These are phyloP conservation scores for Epicoccum sorghinum DNA, from an alignment of 2,329 filamentous ascomycete species.

Conservation along the genomic window DNA sequence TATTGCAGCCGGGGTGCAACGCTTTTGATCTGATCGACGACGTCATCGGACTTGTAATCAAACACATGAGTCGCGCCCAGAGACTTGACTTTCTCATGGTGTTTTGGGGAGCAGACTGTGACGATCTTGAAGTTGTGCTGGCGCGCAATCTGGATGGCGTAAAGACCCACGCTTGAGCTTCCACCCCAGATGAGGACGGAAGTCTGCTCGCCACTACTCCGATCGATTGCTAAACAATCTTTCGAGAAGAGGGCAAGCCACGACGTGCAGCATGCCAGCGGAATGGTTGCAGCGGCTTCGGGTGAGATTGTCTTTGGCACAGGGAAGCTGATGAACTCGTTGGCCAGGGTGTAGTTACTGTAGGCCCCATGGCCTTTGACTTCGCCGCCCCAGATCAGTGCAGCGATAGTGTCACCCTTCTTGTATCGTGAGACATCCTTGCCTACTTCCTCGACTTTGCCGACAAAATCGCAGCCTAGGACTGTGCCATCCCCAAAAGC, in stretches of 20 bases:
- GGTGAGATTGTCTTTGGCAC: slow-evolving; percentile 40
- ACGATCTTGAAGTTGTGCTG: slow-evolving; percentile 16
- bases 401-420: slow-evolving; percentile 38
- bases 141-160: slow-evolving; percentile 26
- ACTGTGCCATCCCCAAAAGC: slow-evolving; percentile 43
- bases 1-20: slow-evolving; percentile 31
- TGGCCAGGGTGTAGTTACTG: slow-evolving; percentile 45
- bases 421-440: slow-evolving; percentile 30
- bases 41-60: slow-evolving; percentile 55
- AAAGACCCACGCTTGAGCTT: slow-evolving; percentile 43
- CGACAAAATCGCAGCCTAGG: slow-evolving; percentile 49
- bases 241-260: slow-evolving; percentile 51
- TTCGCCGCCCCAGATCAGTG: slow-evolving; percentile 34
- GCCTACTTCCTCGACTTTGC: slow-evolving; percentile 45
- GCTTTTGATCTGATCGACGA: slow-evolving; percentile 48
- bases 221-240: slow-evolving; percentile 44
- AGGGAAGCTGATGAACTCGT: slow-evolving; percentile 51
- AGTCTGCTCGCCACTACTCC: slow-evolving; percentile 10
- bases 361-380: slow-evolving; percentile 44
- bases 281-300: slow-evolving; percentile 48
- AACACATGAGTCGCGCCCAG: slow-evolving; percentile 21
- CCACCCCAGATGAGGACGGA: slow-evolving; percentile 53
- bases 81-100: slow-evolving; percentile 21
- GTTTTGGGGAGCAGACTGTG: slow-evolving; percentile 21
- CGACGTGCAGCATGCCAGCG: slow-evolving; percentile 49